Percentiles rank a stretch among this genome's conserved stretches.
These are phyloP conservation scores for Nicotiana obtusifolia DNA, from an alignment of 257 asterid genomes.

Conservation along the genomic window DNA sequence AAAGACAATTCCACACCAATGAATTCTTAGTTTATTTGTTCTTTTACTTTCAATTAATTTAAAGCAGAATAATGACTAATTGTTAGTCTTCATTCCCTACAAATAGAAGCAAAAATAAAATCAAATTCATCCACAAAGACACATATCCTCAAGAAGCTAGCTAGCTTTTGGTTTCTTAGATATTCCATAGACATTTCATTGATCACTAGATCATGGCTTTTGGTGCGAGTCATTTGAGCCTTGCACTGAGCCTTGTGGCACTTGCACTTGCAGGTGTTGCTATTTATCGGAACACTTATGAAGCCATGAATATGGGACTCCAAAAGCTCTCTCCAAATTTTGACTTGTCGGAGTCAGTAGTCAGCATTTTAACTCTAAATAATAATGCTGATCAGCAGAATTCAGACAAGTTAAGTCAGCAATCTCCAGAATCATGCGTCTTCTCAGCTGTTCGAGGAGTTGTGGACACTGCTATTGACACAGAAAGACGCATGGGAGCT, in stretches of 20 bases:
- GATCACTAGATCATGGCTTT: neutral
- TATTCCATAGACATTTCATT: neutral
- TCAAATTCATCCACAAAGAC: neutral
- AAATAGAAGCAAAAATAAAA: neutral
- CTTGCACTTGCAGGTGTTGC: constrained; percentile 6
- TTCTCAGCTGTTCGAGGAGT: neutral
- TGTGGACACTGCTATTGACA: neutral
- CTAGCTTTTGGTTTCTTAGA: neutral
- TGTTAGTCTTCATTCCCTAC: neutral
- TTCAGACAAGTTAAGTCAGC: neutral
- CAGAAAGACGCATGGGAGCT: constrained; percentile 13
- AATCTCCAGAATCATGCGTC: neutral
- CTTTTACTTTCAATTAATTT: too few species aligned
- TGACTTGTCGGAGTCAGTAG: neutral
- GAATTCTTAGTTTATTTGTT: neutral
- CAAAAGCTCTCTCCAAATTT: neutral
- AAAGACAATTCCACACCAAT: neutral
- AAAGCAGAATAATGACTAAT: neutral
- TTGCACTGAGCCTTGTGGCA: neutral
- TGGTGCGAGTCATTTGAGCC: neutral
- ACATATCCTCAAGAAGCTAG: too few species aligned
- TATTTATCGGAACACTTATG: constrained; percentile 6
- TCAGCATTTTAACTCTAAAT: neutral
- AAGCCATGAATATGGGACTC: neutral
- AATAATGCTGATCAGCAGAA: neutral